Percentiles rank a stretch among this genome's conserved stretches.
These are phyloP conservation scores for Incumbomyces delicatus DNA, from an alignment of 2,329 filamentous ascomycete genomes.

Conservation along the genomic window DNA sequence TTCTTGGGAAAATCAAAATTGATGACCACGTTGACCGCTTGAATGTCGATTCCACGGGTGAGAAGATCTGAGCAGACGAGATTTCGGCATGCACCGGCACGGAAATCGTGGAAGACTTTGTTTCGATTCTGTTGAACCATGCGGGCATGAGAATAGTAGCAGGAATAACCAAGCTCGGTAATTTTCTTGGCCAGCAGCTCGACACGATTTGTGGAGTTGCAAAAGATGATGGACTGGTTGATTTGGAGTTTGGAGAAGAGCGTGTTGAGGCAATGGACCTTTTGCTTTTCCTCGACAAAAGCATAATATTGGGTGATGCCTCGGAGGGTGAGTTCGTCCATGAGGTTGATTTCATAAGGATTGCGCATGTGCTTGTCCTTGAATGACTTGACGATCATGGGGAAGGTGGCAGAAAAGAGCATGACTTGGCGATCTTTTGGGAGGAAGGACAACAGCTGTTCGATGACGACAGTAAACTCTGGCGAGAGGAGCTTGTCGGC, in stretches of 20 bases:
- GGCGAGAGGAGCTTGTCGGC: conserved; percentile 94
- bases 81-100: conserved; percentile 94
- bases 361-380: conserved; percentile 95
- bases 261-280: conserved; percentile 97
- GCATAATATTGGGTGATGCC: conserved; percentile 99
- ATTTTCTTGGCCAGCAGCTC: conserved; percentile 98
- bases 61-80: conserved; percentile 95
- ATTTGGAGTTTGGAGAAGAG: conserved; percentile 98
- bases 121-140: conserved; percentile 97
- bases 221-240: conserved; percentile 99
- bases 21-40: conserved; percentile 98
- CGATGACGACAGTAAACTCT: conserved; percentile 95
- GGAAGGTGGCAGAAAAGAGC: conserved; percentile 98
- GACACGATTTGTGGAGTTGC: conserved; percentile 97
- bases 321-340: conserved; percentile 95
- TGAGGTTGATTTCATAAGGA: conserved; percentile 97
- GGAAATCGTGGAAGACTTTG: conserved; percentile 98
- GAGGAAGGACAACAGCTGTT: conserved; percentile 89
- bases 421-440: conserved; percentile 97
- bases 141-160: conserved; percentile 97
- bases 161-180: conserved; percentile 96
- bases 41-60: conserved; percentile 97
- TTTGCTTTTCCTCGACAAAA: conserved; percentile 98
- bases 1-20: conserved; percentile 99
- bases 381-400: conserved; percentile 92